Evolutionary conservation across 2,329 filamentous ascomycete species (phyloP), one percentile per base, ranked within the genome.

Genomic region (Zymoseptoria pseudotritici): DNA sequence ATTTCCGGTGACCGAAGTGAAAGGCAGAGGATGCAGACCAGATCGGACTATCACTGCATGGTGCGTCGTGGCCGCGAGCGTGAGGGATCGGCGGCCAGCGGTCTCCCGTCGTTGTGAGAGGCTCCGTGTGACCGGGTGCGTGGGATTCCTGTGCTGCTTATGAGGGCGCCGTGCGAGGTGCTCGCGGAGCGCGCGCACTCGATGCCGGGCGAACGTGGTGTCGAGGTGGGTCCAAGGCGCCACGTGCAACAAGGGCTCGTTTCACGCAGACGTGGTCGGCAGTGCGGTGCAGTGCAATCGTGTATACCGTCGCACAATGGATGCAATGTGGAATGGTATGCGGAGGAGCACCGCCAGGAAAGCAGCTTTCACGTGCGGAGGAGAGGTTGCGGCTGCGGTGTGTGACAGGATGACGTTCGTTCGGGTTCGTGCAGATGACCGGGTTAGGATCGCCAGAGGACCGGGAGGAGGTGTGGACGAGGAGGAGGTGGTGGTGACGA

Each of bases 1-100:
- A 97, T 97, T 72, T 65, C 59, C 49, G 22, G 31, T 29, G 46
- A 52, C 9, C 54, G 51, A 17, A n/a, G 13, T 7, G 17, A 46
- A 46, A 46, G 36, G 36, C 36, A 46, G 17, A 46, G 36, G 36
- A 46, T 46, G 36, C 36, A 46, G 36, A 46, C 36, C 36, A 17
- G 36, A 46, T 17, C 36, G 36, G 36, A 46, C 13, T 17, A 17
- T 46, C 36, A 46, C 36, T 46, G 36, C 36, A 46, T 46, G 36
- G 36, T 46, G 36, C 36, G 36, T 46, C 36, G 13, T 46, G 10
- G 36, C 36, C 13, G 13, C 36, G 36, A 46, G 36, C 36, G 36
- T 46, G 36, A 17, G 13, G 17, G 36, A 46, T 46, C 36, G 36
- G 36, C 17, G 36, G 13, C 5, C 36, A 46, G 13, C 36, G 17